phyloP scores from a whole-genome alignment of 2,329 filamentous ascomycete species.

The Trichoderma semiorbis region DNA sequence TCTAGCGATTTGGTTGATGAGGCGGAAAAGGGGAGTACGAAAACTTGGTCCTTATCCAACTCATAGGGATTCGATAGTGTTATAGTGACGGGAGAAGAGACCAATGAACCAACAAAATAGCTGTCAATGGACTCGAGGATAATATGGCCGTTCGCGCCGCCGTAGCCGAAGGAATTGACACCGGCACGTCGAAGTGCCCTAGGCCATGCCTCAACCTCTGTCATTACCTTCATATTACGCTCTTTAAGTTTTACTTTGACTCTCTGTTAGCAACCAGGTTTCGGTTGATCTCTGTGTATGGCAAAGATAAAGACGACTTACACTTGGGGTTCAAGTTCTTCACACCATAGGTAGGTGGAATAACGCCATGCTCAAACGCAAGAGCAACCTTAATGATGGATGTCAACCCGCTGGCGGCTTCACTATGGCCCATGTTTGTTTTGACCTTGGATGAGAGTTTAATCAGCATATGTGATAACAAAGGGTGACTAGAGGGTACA shows the following conservation, averaged over 20 bases:
- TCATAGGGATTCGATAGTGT: not conserved
- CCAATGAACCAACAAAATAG: slow-evolving; percentile 3
- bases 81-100: not conserved
- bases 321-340: slow-evolving; percentile 13
- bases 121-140: slow-evolving; percentile 14
- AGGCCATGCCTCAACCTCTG: not conserved
- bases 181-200: slow-evolving; percentile 2
- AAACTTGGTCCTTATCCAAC: not conserved
- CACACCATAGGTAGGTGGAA: slow-evolving; percentile 19
- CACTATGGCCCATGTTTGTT: slow-evolving; percentile 24
- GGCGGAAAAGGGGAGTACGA: not conserved
- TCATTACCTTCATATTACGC: slow-evolving; percentile 7
- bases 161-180: slow-evolving; percentile 15
- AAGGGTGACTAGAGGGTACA: not conserved
- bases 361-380: slow-evolving; percentile 19
- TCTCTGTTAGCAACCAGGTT: not conserved
- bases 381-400: slow-evolving; percentile 22
- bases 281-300: not conserved
- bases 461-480: not conserved
- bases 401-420: slow-evolving; percentile 22
- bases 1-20: slow-evolving; percentile 3
- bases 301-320: not conserved
- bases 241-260: not conserved
- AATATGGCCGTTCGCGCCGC: slow-evolving; percentile 12
- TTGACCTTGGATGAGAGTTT: slow-evolving; percentile 17